Evolutionary conservation across 192 early-diverging fungal genomes (phyloP).

Genomic region (Backusella macrospora): DNA sequence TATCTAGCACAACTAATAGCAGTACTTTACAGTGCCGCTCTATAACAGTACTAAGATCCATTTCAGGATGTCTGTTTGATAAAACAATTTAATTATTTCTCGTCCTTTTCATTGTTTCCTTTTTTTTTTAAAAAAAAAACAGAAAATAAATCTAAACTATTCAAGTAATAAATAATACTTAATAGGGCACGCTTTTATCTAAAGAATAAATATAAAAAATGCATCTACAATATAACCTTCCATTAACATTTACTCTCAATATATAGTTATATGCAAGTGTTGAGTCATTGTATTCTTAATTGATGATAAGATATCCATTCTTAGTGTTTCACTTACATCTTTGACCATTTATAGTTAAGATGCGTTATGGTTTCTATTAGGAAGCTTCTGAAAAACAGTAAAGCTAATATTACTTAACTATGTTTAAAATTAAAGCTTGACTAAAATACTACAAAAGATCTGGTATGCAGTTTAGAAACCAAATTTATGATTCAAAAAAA

Average conservation of each 20-base stretch:
- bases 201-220: too few relatives aligned
- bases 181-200: too few relatives aligned
- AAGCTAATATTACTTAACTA: neutral
- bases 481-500: neutral
- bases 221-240: neutral
- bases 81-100: too few relatives aligned
- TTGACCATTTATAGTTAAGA: neutral
- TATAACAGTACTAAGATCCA: too few relatives aligned
- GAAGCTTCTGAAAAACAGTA: neutral
- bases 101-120: too few relatives aligned
- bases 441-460: neutral
- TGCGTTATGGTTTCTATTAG: neutral
- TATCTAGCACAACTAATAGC: too few relatives aligned
- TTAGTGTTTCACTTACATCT: constrained; percentile 6
- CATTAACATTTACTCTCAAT: neutral
- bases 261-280: neutral
- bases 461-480: neutral
- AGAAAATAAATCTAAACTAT: too few relatives aligned
- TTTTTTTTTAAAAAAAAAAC: too few relatives aligned
- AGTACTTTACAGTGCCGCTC: too few relatives aligned
- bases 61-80: too few relatives aligned
- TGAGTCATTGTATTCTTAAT: neutral
- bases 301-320: neutral
- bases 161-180: too few relatives aligned
- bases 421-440: neutral